Base-by-base conservation (phyloP, 257 asterid genomes). In the Apocynum venetum region DNA sequence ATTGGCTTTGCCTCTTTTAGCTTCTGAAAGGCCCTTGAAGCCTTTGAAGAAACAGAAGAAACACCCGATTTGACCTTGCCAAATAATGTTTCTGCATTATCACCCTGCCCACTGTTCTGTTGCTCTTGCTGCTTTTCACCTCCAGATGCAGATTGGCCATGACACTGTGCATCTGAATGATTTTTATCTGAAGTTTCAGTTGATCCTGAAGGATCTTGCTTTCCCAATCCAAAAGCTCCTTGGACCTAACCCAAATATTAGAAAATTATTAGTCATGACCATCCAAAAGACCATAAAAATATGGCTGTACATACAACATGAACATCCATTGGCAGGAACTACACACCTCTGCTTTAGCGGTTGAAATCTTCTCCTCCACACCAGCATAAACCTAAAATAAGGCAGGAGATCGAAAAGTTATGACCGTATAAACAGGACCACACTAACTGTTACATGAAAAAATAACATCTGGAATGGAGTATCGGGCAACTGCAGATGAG, bases 321-420 rank as follows among this genome's bases (percentile, higher is more conserved):
- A 56, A 79, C 51, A 71, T 74, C 77, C 14, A 69, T 44, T 71
- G 35, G 25, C 52, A 43, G 76, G 73, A 82, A 74, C 80, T 56
- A 80, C 88, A 73, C 71, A 95, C 99, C 99, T 95, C 98, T 51
- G 84, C 90, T 84, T 91, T 95, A 65, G 99, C 95, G 74, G 97
- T 84, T 20, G 92, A 86, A 71, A 95, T 86, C 80, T 86, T 93
- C 84, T 83, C 98, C 87, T 87, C 99, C 79, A 93, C 89, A 57
- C 86, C 87, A 64, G 96, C 88, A 86, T 80, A 89, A 77, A 91
- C 98, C 99, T 95, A 75, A 15, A 61, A 43, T 36, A 44, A 43
- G 6, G 36, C 36, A 68, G 53, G 38, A 41, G n/a, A 71, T 61
- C 35, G 47, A 71, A 3, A 53, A 20, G 56, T 67, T 51, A 52